Evolutionary conservation across 441 rosid species (phyloP), one percentile per base, ranked within the genome.

Genomic region (Erodium trifolium): DNA sequence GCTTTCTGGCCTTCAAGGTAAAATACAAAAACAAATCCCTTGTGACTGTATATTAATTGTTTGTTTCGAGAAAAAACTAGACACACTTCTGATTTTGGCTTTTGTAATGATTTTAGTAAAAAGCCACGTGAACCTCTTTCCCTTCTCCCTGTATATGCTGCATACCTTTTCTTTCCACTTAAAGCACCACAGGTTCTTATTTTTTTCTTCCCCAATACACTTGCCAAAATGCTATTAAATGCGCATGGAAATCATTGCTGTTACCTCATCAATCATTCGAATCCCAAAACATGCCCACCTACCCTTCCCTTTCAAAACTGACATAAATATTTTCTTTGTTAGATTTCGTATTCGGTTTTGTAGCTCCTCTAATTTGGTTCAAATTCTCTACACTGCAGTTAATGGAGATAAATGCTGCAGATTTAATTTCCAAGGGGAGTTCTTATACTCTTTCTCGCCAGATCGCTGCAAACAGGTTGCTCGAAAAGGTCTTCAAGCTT

Each of bases 391-490:
- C 82, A 55, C 78, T 34, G 72, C 75, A 90, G 93, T 76, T 93
- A 75, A 70, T 87, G 82, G 84, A 77, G 77, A 75, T 88, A 35
- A 85, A 78, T 76, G 74, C 86, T 7, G 37, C 3, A 8, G 87
- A 79, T 70, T 75, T 92, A 76, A 83, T 88, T 77, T 77, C 81
- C 59, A 67, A 78, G 51, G 96, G 96, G 77, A 82, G 76, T 71
- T 79, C 85, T 0, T 71, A 76, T 75, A 75, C 73, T 47, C 79
- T 85, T n/a, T 73, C 81, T 18, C 80, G 77, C 35, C 80, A 82
- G 75, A 35, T 27, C 67, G 80, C 82, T 67, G 97, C 96, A 27
- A 79, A 72, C 73, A 88, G 80, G 76, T 76, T 90, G 37, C 75
- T 85, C 71, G 83, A 83, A 60, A 87, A 87, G 75, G 81, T 72